Base-by-base conservation (phyloP, 2,329 filamentous ascomycete species). In the Ceratocystis cacaofunesta region DNA sequence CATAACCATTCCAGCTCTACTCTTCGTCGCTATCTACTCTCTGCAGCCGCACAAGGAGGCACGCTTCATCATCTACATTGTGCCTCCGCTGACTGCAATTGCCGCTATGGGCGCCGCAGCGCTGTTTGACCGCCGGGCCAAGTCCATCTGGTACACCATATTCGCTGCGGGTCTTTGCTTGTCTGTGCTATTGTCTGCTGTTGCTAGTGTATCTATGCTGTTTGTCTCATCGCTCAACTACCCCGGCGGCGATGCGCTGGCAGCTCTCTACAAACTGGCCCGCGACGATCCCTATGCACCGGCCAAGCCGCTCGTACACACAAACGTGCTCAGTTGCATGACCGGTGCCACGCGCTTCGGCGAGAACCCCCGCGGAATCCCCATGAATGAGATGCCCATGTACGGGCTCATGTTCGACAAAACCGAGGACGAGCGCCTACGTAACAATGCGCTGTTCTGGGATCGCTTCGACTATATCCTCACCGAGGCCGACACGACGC, bases 1-100 rank as follows among this genome's bases (percentile, higher is more conserved):
- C 5, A 71, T 89, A 0, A 78, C 89, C 3, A 70, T 86, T 1
- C 91, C 94, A 0, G 81, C 83, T 8, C 69, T 95, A 1, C 74
- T 82, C 36, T 99, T 92, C 74, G 79, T 95, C 22, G 81, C 81
- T 3, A 74, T 95, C 55, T 97, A 96, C 78, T 96, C 90, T 69
- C 71, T 90, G 62, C 88, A 96, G 68, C 92, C 92, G 0, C 94
- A 99, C 77, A 99, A 99, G 74, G 94, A 99, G 76, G 88, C 91
- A 73, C 88, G 94, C 19, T 99, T 99, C 78, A 86, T 99, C 70
- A 85, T 97, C 71, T 97, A 97, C 76, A 81, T 85, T 63, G 80
- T 95, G 28, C 94, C 94, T 0, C 80, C 87, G 0, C 77, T 97
- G 36, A 96, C 92, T 0, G 87, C 87, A 10, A 82, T 86, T 2